Percentiles rank a stretch among this genome's conserved stretches.
Evolutionary conservation across 306 rosid species (phyloP).

Genomic region (Prunus fruticosa): DNA sequence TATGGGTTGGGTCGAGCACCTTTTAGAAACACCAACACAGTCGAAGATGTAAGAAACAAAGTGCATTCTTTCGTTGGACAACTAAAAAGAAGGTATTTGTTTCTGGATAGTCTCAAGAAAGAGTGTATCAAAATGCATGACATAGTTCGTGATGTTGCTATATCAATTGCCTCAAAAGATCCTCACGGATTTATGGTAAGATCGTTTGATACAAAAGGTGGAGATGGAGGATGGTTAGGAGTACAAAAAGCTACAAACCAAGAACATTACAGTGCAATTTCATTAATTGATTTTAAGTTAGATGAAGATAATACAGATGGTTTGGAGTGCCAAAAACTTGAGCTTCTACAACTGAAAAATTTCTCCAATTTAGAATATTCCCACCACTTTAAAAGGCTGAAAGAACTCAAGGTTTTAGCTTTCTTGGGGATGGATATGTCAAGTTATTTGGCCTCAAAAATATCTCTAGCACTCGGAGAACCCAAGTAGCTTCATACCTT

Average conservation of each 20-base stretch:
- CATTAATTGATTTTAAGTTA: background rate
- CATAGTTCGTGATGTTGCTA: constrained; percentile 15
- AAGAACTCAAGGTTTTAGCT: background rate
- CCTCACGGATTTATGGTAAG: background rate
- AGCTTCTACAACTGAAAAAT: no score
- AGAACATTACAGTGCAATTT: background rate
- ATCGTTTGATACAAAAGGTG: background rate
- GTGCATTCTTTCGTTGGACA: constrained; percentile 8
- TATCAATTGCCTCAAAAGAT: constrained; percentile 20
- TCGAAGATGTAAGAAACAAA: constrained; percentile 4
- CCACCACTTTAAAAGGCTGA: background rate
- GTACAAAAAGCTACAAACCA: no score
- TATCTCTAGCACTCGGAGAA: no score
- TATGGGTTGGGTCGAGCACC: background rate
- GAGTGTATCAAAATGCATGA: constrained; percentile 14
- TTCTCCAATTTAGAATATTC: rapidly evolving
- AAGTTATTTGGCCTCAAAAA: no score
- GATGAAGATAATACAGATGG: background rate
- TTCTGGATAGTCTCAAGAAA: background rate
- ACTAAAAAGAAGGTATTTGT: constrained; percentile 14
- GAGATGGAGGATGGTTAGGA: no score
- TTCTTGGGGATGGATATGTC: background rate
- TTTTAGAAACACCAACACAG: background rate
- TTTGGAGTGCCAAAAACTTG: background rate
- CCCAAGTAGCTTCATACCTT: background rate